Evolutionary conservation across 2,329 filamentous ascomycete genomes (phyloP).

Genomic region (Stemphylium beticola): DNA sequence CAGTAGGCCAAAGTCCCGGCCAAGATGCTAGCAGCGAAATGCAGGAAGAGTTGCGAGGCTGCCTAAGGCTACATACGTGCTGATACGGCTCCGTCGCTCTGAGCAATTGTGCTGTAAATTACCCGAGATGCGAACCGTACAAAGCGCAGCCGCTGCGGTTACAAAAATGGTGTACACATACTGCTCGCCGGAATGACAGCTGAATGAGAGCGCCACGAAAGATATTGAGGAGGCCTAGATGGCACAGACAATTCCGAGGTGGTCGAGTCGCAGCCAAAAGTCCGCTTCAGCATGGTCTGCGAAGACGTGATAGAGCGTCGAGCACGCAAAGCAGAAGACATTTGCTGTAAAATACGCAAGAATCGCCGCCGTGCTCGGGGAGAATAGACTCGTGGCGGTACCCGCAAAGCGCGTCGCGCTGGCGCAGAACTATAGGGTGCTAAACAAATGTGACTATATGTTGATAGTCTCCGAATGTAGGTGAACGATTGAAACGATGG

Average conservation of each 20-base stretch:
- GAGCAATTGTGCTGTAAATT: background rate
- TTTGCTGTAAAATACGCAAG: slow-evolving; percentile 3
- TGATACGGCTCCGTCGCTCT: slow-evolving; percentile 1
- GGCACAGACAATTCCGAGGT: slow-evolving; percentile 12
- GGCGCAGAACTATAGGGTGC: slow-evolving; percentile 1
- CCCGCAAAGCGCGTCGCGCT: background rate
- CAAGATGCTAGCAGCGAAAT: background rate
- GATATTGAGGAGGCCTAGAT: slow-evolving; percentile 17
- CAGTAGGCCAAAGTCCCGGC: background rate
- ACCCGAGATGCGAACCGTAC: background rate
- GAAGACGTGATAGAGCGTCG: slow-evolving; percentile 16
- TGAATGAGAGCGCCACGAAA: slow-evolving; percentile 8
- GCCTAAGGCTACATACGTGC: slow-evolving; percentile 4
- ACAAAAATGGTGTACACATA: slow-evolving; percentile 2
- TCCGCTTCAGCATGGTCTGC: slow-evolving; percentile 7
- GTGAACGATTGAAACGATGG: background rate
- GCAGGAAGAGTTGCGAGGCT: slow-evolving; percentile 1
- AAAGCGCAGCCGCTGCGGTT: slow-evolving; percentile 3
- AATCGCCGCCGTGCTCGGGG: background rate
- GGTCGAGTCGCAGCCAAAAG: slow-evolving; percentile 8
- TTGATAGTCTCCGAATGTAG: background rate
- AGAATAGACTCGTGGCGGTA: background rate
- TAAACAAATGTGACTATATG: background rate
- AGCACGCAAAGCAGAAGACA: slow-evolving; percentile 16
- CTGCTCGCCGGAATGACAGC: background rate